A percentile compares a stretch with the other conserved stretches of the same genome.
Conservation (phyloP, 768 basidiomycete genomes). For the Leccinum truebloodii region DNA sequence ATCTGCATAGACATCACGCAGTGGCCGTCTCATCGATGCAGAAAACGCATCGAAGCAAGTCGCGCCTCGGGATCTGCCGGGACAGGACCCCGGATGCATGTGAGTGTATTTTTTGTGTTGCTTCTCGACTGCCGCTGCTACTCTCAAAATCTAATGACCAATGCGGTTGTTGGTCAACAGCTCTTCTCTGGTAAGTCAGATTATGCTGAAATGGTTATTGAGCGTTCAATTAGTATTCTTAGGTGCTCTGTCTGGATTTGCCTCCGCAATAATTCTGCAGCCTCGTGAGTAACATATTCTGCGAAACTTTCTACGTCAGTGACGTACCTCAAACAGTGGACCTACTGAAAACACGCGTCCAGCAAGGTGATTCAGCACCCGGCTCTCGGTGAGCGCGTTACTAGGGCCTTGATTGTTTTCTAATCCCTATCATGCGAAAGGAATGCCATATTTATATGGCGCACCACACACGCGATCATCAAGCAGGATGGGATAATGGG, state of each 20-base stretch:
- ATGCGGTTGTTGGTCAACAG: slow-evolving; percentile 28
- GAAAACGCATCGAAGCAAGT: background rate
- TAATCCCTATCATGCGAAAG: slow-evolving; percentile 19
- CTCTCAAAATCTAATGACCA: slow-evolving; percentile 19
- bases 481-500: slow-evolving; percentile 63
- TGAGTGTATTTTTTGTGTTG: background rate
- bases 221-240: background rate
- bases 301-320: background rate
- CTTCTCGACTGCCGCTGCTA: background rate
- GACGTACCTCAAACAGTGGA: slow-evolving; percentile 55
- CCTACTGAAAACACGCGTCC: slow-evolving; percentile 88
- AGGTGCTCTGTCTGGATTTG: slow-evolving; percentile 81
- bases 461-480: slow-evolving; percentile 58
- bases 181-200: slow-evolving; percentile 28
- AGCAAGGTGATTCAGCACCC: slow-evolving; percentile 66
- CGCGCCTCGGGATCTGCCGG: background rate
- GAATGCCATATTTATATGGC: slow-evolving; percentile 45
- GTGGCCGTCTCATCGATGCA: background rate
- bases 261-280: slow-evolving; percentile 73
- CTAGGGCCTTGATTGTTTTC: background rate
- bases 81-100: background rate
- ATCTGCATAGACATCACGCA: slow-evolving; percentile 57
- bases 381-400: slow-evolving; percentile 38
- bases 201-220: too few relatives aligned
- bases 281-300: slow-evolving; percentile 53